Evolutionary conservation across 2,329 filamentous ascomycete species (phyloP), one percentile per base, ranked within the genome.

Genomic region (Verticillium isaacii): DNA sequence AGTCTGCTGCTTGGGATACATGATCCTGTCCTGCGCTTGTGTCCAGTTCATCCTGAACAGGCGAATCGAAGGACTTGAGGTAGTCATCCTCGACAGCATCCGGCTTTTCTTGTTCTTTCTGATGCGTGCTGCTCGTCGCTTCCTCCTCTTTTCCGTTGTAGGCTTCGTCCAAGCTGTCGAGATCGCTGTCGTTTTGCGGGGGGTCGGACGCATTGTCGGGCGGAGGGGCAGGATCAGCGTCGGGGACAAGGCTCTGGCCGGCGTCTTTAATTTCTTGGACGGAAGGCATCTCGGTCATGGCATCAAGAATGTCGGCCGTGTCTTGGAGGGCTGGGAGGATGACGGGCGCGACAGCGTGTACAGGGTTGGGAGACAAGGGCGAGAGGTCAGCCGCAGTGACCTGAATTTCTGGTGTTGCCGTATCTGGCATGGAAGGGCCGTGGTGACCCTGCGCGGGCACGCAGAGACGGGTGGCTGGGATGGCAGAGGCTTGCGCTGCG

Each of bases 341-440:
- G 60, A 79, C 72, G 56, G 81, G 73, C 32, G 80, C 78, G 61
- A 79, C 75, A 57, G 75, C 77, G 66, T 83, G 76, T 63, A 82
- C 69, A 62, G 80, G 76, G 62, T 79, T 74, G 57, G 82, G 83
- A 59, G 82, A 84, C 58, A 84, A 69, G 14, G 82, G 82, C 57
- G 77, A 82, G 62, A 85, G 74, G 71, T 80, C 76, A 75, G 82
- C 82, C 74, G 82, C 82, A 67, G 81, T 78, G 68, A 82, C 82
- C 78, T 82, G 77, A 65, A 83, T 69, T 69, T 80, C 75, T 56
- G 79, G 64, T 17, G 63, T 65, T 36, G 61, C 58, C 32, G 60
- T 34, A 15, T 17, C 56, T 37, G 56, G 37, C 56, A 45, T 58
- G 56, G 55, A 32, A 56, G 29, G n/a, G 54, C 54, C 15, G 25